A percentile compares a stretch with the other conserved stretches of the same genome.
Conservation (phyloP, 352 stramenopile species). For the Globisporangium perplexum region DNA sequence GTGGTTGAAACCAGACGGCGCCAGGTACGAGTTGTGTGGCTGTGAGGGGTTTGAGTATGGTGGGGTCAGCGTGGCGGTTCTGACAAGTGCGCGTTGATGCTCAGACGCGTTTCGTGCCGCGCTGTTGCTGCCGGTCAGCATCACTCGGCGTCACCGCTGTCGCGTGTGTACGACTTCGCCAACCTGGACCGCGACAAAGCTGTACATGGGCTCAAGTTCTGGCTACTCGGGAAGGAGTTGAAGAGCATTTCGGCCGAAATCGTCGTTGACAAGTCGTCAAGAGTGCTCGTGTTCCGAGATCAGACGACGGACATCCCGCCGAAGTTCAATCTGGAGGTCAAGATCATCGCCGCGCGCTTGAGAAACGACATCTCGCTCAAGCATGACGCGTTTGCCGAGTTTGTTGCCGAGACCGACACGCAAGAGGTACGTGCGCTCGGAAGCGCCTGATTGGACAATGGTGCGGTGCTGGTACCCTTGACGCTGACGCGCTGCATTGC, state of each 20-base stretch:
- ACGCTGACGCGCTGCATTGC: not conserved
- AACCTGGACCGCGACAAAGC: conserved; percentile 75
- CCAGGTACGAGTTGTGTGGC: conserved; percentile 33
- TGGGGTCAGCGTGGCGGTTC: not conserved
- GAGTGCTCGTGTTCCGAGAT: conserved; percentile 76
- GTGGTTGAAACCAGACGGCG: conserved; percentile 69
- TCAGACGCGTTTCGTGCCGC: conserved; percentile 64
- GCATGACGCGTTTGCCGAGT: conserved; percentile 50
- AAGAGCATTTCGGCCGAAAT: conserved; percentile 70
- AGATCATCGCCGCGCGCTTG: conserved; percentile 72
- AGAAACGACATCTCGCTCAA: conserved; percentile 55
- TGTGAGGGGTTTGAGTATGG: not conserved
- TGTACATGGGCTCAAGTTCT: conserved; percentile 63
- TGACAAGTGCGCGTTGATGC: conserved; percentile 4
- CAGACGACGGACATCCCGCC: conserved; percentile 44
- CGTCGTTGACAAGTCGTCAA: conserved; percentile 68
- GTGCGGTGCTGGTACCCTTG: not conserved
- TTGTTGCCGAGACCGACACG: conserved; percentile 63
- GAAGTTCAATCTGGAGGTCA: conserved; percentile 78
- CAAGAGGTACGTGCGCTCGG: conserved; percentile 28
- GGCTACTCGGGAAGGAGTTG: conserved; percentile 64
- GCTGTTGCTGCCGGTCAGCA: conserved; percentile 42
- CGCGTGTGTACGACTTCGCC: conserved; percentile 80
- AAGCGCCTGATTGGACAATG: not conserved
- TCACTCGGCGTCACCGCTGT: conserved; percentile 47